Evolutionary conservation across 2,329 filamentous ascomycete species (phyloP), one percentile per base, ranked within the genome.

Genomic region (Teratosphaeria viscida): DNA sequence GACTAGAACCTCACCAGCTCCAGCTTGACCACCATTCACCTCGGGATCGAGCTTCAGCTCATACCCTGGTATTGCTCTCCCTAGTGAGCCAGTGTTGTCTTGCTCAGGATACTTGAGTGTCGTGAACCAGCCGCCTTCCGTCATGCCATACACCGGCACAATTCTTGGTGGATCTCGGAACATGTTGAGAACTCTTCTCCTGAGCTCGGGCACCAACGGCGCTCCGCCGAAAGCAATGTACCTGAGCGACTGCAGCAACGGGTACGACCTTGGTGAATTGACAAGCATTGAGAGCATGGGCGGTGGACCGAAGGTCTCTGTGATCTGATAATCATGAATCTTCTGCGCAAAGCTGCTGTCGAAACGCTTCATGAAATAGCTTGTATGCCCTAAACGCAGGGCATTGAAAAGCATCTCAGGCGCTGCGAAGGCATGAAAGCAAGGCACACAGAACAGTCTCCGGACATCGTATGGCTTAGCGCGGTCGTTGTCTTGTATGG

Each of bases 71-170:
- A 80, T 60, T 7, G 75, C 67, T 2, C 74, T 68, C 5, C 81
- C 81, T 7, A 83, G 77, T 52, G 79, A 80, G 26, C 74, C 78
- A 4, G 75, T 74, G 16, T 70, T 65, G 54, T 79, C 77, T 14
- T 70, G 67, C 57, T 77, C 70, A 2, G 64, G 64, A 57, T 71
- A 73, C 58, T 76, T 74, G 66, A 78, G 76, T 2, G 69, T 72
- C 64, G 73, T 64, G 70, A 74, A 59, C 81, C 81, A 64, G 68
- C 74, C 68, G 2, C 68, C 67, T 61, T 83, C 81, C 0, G 81
- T 82, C 77, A 82, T 81, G 1, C 81, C 81, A 76, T 78, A 83
- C 43, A 81, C 73, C 60, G 80, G 78, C 10, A 72, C 72, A 14
- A 81, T 73, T 19, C 72, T 70, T 0, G 78, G 77, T 35, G 74